These are phyloP conservation scores for Raphanus raphanistrum DNA, from an alignment of 345 rosid genomes.

Conservation along the genomic window DNA sequence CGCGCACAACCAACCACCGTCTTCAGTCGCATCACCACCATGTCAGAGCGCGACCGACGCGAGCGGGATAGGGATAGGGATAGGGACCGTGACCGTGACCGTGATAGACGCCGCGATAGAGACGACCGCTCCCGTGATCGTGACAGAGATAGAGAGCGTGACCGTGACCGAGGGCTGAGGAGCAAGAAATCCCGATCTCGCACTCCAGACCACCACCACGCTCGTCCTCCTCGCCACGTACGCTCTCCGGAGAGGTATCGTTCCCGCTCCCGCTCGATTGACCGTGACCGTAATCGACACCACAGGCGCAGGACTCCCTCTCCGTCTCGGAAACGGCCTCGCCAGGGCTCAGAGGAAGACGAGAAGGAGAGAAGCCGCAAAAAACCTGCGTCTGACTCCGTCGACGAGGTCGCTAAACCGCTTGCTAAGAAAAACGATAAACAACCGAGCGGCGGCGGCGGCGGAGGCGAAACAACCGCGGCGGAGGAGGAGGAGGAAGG, in stretches of 20 bases:
- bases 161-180: constrained; percentile 41
- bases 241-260: constrained; percentile 57
- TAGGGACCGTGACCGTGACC: constrained; percentile 33
- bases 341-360: constrained; percentile 42
- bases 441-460: constrained; percentile 23
- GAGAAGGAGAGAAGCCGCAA: constrained; percentile 53
- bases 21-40: constrained; percentile 26
- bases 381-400: constrained; percentile 54
- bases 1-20: not conserved
- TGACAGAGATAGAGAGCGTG: constrained; percentile 27
- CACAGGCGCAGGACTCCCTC: constrained; percentile 65
- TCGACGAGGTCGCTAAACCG: constrained; percentile 62
- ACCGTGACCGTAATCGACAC: constrained; percentile 57
- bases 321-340: constrained; percentile 48
- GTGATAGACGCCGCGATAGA: not conserved
- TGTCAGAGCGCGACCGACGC: constrained; percentile 41
- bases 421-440: constrained; percentile 45
- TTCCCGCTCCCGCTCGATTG: constrained; percentile 53
- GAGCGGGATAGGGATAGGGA: constrained; percentile 45
- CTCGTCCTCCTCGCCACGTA: constrained; percentile 53
- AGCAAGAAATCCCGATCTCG: constrained; percentile 72
- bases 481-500: constrained; percentile 29
- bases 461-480: not conserved
- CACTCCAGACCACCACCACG: constrained; percentile 61
- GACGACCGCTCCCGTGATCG: constrained; percentile 31